These are phyloP conservation scores for Limtongia smithiae DNA, from an alignment of 805 yeast genomes.

Conservation along the genomic window DNA sequence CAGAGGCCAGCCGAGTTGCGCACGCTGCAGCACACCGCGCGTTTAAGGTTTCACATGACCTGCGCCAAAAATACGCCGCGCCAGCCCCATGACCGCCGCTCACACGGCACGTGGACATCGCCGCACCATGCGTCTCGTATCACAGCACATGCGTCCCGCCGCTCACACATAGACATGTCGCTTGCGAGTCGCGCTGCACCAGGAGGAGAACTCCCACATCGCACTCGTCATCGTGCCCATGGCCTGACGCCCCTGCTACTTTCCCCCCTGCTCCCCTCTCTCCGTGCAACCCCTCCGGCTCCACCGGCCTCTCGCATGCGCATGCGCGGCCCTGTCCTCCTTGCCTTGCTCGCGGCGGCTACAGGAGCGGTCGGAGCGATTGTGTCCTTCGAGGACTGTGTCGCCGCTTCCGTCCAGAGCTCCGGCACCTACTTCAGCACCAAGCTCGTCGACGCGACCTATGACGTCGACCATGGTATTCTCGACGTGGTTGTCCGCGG, in stretches of 20 bases:
- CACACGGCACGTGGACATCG: no score
- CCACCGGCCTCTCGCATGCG: neutral
- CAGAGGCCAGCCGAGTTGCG: no score
- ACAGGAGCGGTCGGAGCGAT: slow-evolving; percentile 9
- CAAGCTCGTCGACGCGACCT: slow-evolving; percentile 16
- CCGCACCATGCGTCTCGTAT: no score
- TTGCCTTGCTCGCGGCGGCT: neutral
- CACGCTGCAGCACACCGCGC: no score
- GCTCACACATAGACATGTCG: no score
- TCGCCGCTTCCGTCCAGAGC: slow-evolving; percentile 6
- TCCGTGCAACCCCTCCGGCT: no score
- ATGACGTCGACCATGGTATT: slow-evolving; percentile 10
- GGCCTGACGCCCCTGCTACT: neutral
- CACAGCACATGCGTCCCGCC: no score
- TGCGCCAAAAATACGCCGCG: no score
- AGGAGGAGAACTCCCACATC: no score
- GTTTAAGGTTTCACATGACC: no score
- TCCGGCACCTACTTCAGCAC: slow-evolving; percentile 25
- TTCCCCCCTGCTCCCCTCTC: neutral
- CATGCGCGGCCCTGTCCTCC: neutral
- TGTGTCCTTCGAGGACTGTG: slow-evolving; percentile 17
- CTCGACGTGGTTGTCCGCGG: slow-evolving; percentile 18
- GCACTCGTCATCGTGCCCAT: neutral
- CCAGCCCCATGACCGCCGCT: no score
- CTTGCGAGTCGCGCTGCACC: no score